These are phyloP conservation scores for Neckera pumila DNA, from an alignment of 225 moss, liverwort and hornwort species.

Conservation along the genomic window DNA sequence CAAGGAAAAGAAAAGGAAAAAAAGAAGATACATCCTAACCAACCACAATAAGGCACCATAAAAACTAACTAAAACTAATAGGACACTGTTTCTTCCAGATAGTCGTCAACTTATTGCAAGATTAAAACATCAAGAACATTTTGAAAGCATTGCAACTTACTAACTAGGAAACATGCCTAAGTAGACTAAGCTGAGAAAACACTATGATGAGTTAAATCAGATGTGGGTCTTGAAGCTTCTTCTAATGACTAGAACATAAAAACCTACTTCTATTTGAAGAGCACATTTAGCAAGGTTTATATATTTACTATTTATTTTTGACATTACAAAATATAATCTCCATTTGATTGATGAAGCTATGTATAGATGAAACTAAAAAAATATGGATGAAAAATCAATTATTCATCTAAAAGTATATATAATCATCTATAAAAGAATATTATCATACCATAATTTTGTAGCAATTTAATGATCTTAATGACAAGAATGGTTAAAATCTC, in stretches of 20 bases:
- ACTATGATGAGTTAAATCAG: neutral
- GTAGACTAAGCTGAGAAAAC: neutral
- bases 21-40: neutral
- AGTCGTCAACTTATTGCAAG: accelerated
- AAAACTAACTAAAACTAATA: neutral
- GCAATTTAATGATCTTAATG: neutral
- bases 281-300: accelerated
- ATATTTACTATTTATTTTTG: neutral
- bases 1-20: neutral
- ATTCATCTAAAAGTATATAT: neutral
- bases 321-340: neutral
- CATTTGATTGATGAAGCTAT: neutral
- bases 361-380: neutral
- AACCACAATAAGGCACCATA: neutral
- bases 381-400: neutral
- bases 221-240: neutral
- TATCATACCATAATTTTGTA: neutral
- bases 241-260: accelerated
- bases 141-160: accelerated
- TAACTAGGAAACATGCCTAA: accelerated
- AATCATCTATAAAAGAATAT: neutral
- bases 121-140: neutral
- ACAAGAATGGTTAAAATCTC: neutral
- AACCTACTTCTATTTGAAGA: neutral
- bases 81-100: neutral